These are phyloP conservation scores for Nadsonia fulvescens DNA, from an alignment of 805 yeast genomes.

Conservation along the genomic window DNA sequence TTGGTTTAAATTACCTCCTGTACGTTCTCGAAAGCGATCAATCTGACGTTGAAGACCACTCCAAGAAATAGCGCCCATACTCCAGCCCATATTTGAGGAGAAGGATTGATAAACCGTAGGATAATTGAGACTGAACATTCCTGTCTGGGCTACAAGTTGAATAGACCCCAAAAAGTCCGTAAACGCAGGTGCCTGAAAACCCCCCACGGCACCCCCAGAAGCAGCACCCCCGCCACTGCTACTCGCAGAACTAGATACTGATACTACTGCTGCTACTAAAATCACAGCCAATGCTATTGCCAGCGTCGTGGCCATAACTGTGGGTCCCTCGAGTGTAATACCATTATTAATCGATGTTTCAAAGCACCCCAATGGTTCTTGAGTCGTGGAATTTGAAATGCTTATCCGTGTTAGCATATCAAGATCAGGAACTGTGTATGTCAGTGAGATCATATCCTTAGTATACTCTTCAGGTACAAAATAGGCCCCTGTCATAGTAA, in stretches of 20 bases:
- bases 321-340: constrained; percentile 13
- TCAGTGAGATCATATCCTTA: constrained; percentile 14
- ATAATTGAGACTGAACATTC: constrained; percentile 17
- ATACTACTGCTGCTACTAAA: constrained; percentile 7
- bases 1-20: constrained; percentile 17
- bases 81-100: constrained; percentile 19
- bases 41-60: constrained; percentile 15
- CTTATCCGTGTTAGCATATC: constrained; percentile 16
- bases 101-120: constrained; percentile 17
- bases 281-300: constrained; percentile 17
- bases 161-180: constrained; percentile 15
- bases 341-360: constrained; percentile 17
- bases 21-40: constrained; percentile 13
- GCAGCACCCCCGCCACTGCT: constrained; percentile 7
- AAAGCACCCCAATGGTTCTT: constrained; percentile 13
- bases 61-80: constrained; percentile 17
- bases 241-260: constrained; percentile 6
- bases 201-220: constrained; percentile 6
- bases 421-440: constrained; percentile 19
- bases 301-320: constrained; percentile 15
- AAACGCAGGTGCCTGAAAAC: constrained; percentile 14
- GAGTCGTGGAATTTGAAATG: constrained; percentile 9
- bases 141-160: constrained; percentile 17
- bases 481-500: constrained; percentile 14
- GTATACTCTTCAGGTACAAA: constrained; percentile 15